Evolutionary conservation across 768 basidiomycete species (phyloP).

Genomic region (Exidia glandulosa): DNA sequence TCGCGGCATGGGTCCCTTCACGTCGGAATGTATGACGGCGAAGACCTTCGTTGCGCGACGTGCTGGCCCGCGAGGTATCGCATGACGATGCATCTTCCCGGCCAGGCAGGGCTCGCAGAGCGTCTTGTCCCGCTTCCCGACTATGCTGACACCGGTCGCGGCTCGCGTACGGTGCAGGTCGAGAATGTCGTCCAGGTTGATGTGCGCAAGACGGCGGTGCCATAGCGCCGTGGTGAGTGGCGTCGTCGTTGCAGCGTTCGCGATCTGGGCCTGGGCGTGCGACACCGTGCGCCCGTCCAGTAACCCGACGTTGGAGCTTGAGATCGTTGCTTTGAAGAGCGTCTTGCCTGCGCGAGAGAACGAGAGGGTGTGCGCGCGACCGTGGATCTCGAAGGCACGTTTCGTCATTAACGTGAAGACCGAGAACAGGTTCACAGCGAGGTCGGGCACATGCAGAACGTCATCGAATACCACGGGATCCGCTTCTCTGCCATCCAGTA

Average conservation of each 20-base stretch:
- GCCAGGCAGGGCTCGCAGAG: background rate
- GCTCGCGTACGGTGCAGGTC: background rate
- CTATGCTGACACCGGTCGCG: conserved; percentile 3
- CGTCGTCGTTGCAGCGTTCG: background rate
- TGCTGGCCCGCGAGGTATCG: background rate
- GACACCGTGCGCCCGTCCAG: background rate
- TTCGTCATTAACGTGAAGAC: conserved; percentile 11
- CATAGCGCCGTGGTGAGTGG: background rate
- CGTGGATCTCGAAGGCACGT: conserved; percentile 2
- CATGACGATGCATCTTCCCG: background rate
- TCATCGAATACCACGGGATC: background rate
- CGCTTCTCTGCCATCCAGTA: conserved; percentile 1
- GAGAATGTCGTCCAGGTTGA: background rate
- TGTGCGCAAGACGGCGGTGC: background rate
- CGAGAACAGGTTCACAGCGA: conserved; percentile 7
- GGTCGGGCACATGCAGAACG: conserved; percentile 9
- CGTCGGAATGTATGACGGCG: background rate
- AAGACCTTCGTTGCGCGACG: background rate
- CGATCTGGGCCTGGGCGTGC: background rate
- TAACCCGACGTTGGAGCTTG: conserved; percentile 2
- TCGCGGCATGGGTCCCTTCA: background rate
- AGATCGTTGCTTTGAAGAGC: conserved; percentile 8
- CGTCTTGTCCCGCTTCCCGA: background rate
- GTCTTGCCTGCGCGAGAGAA: background rate
- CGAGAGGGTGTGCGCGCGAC: background rate